These are phyloP conservation scores for Cytidiella melzeri DNA, from an alignment of 768 basidiomycete genomes.

Conservation along the genomic window DNA sequence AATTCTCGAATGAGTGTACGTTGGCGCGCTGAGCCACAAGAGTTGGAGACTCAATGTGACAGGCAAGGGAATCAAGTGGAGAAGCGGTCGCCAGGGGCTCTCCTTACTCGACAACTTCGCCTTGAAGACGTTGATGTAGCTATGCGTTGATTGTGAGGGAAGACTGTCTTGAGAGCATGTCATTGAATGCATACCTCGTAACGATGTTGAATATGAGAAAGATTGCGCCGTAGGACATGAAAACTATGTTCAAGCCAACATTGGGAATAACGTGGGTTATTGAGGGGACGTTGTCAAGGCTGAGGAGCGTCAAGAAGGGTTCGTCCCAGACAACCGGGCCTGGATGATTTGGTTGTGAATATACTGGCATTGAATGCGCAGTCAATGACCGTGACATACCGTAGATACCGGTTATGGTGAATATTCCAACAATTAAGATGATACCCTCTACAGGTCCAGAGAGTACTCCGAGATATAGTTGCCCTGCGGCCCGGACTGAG, in stretches of 20 bases:
- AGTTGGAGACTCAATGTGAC: constrained; percentile 66
- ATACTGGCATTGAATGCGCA: too few species aligned
- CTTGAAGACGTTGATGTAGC: constrained; percentile 78
- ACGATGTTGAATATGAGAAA: constrained; percentile 77
- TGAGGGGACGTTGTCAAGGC: constrained; percentile 44
- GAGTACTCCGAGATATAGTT: constrained; percentile 86
- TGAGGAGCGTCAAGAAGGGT: constrained; percentile 52
- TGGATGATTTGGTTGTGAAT: constrained; percentile 27
- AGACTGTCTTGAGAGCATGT: background rate
- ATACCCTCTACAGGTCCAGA: constrained; percentile 98
- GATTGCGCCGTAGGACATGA: constrained; percentile 76
- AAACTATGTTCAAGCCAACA: constrained; percentile 74
- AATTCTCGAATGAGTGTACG: constrained; percentile 54
- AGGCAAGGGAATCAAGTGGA: constrained; percentile 77
- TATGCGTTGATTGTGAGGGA: constrained; percentile 20
- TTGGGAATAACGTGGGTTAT: constrained; percentile 50
- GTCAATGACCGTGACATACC: too few species aligned
- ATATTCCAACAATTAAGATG: constrained; percentile 74
- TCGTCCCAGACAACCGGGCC: constrained; percentile 82
- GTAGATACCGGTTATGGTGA: constrained; percentile 68
- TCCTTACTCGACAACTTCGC: constrained; percentile 39
- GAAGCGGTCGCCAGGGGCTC: constrained; percentile 48
- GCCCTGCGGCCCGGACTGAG: constrained; percentile 41
- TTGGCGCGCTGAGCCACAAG: constrained; percentile 74
- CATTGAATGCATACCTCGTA: constrained; percentile 40